These are phyloP conservation scores for Endotrypanum monterogeii DNA, from an alignment of 208 protist species.

Conservation along the genomic window DNA sequence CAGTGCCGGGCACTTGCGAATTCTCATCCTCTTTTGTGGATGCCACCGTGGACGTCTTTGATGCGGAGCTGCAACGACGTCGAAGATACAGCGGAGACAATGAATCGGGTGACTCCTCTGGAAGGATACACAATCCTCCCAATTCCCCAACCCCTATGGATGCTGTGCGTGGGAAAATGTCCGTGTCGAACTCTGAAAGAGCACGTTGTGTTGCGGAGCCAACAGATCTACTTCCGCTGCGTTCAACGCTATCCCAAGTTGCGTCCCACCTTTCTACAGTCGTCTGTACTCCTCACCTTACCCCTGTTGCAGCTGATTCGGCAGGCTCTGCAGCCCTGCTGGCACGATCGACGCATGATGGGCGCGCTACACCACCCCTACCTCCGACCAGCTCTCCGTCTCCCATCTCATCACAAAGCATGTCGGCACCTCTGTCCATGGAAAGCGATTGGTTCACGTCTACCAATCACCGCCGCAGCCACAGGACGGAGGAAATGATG, in stretches of 20 bases:
- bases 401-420: background rate
- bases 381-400: background rate
- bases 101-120: background rate
- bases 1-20: background rate
- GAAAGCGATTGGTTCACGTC: too few relatives aligned
- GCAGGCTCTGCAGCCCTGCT: background rate
- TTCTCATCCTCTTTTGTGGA: slow-evolving; percentile 9
- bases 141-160: background rate
- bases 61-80: slow-evolving; percentile 13
- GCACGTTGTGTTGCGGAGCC: background rate
- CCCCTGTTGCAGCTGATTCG: background rate
- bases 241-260: background rate
- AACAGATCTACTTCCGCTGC: background rate
- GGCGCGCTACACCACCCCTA: slow-evolving; percentile 8
- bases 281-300: background rate
- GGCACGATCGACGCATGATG: background rate
- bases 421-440: background rate
- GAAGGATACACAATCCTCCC: background rate
- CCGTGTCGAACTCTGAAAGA: background rate
- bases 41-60: slow-evolving; percentile 15
- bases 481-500: background rate
- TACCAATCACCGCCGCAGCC: background rate
- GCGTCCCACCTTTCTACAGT: background rate
- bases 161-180: too few relatives aligned
- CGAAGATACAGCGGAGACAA: background rate